Conservation (phyloP, 768 basidiomycete genomes). For the Termitomyces sp. region DNA sequence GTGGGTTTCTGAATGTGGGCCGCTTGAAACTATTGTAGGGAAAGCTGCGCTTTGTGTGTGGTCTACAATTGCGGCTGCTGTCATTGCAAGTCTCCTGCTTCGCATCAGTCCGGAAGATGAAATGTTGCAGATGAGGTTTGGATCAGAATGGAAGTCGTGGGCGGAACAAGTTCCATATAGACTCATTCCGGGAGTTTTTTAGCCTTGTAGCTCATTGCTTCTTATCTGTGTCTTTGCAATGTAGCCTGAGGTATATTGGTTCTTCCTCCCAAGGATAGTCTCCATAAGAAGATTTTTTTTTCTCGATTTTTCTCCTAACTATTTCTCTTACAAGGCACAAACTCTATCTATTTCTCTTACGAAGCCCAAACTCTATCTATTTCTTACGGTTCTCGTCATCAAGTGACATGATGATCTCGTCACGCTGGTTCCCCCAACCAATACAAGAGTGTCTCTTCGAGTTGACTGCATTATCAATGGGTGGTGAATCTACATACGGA, state of each 20-base stretch:
- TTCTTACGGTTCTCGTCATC: no score
- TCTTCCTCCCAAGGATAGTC: not conserved
- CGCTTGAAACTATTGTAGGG: conserved; percentile 16
- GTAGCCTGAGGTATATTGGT: not conserved
- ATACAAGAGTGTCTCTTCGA: no score
- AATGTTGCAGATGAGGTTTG: conserved; percentile 23
- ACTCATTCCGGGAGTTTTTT: conserved; percentile 28
- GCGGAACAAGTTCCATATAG: conserved; percentile 22
- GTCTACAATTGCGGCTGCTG: conserved; percentile 18
- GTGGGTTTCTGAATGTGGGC: conserved; percentile 27
- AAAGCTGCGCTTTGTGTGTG: conserved; percentile 17
- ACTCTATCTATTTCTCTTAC: not conserved
- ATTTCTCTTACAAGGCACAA: not conserved
- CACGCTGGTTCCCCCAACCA: no score
- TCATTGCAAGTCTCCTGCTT: conserved; percentile 21
- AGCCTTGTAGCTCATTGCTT: not conserved
- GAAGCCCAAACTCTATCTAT: no score
- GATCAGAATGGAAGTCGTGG: conserved; percentile 23
- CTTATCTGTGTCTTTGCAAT: not conserved
- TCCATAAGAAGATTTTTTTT: not conserved
- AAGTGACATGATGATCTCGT: no score
- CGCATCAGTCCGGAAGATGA: conserved; percentile 29
- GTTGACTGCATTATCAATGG: no score
- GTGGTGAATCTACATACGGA: no score
- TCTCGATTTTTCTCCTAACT: not conserved